Evolutionary conservation across 1,284 basidiomycete species (phyloP), one percentile per base, ranked within the genome.

Genomic region (Meira nashicola): DNA sequence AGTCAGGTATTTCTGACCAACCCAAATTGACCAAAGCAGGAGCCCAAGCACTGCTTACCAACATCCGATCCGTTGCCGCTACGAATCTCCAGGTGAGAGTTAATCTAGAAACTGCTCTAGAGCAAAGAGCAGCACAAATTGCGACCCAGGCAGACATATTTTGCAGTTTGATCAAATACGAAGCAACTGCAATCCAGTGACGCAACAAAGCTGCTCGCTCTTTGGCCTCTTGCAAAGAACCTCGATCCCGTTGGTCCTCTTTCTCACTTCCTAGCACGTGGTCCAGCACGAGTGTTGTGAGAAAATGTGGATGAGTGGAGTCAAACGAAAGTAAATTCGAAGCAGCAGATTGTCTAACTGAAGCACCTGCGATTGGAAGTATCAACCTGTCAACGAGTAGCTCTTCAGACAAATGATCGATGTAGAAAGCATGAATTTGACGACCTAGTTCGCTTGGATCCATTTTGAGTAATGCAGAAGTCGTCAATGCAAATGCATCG

Each of bases 151-250:
- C 74, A 0, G 68, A 66, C 3, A 73, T 19, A 46, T 77, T 73
- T 17, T 67, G 65, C 4, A 66, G 54, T 2, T 55, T 62, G 25
- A 68, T 62, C 8, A 74, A 60, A 44, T 63, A 68, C 7, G 62
- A 65, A n/a, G 65, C 73, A 51, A 77, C 57, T 25, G 68, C 67
- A 39, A 74, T 71, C 76, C 76, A 78, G 41, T 77, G 76, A 28
- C 68, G 64, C 28, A 78, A 64, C 19, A 78, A 57, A 6, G 65
- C 59, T 14, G 70, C 76, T 23, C 73, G 71, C 38, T 68, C 59
- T 21, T 65, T 59, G 19, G 38, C 58, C 47, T 54, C 66, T 55
- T 48, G 46, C 21, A 48, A 23, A 33, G 8, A 8, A 33, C 8
- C 8, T 33, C 28, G 28, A 3, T 33, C 28, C 4, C 8, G 28